Evolutionary conservation across 2,329 filamentous ascomycete genomes (phyloP), one percentile per base, ranked within the genome.

Genomic region (Clarireedia monteithiana): DNA sequence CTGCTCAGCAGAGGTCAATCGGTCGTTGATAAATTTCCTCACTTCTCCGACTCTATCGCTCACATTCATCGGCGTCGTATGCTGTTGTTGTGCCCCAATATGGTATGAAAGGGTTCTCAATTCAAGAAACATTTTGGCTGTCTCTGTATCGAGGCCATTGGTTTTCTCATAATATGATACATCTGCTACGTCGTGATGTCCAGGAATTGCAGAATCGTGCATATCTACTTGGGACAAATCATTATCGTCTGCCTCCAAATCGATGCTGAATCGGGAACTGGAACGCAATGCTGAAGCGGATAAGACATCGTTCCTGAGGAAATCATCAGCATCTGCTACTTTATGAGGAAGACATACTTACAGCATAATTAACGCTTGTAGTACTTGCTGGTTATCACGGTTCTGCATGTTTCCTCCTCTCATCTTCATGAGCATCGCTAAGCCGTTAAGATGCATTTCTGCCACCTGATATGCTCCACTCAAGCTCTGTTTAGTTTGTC

Each of bases 51-150:
- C 7, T n/a, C 34, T 30, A 38, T 36, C 27, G n/a, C 47, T 27
- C 17, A 34, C 27, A 38, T 23, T 49, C 4, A 30, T 17, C 4
- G 27, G 47, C 15, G 17, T 36, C 6, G 23, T 34, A 17, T 36
- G 30, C n/a, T 9, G 27, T 6, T n/a, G 30, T 36, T 38, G 47
- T 14, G 47, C 27, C n/a, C 17, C 30, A n/a, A 49, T 49, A 34
- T 46, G 40, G 7, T 36, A 34, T 4, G 50, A 45, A 20, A 53
- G 24, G 10, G 30, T 44, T 30, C 42, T 24, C 26, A 53, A 17
- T 5, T 53, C 50, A 38, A 34, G 39, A 36, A 53, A 53, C 39
- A 53, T 45, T 27, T 53, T 42, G 14, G 50, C n/a, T 17, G 42
- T 44, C 20, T 53, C 50, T 20, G n/a, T 7, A n/a, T 53, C 50